A percentile compares a stretch with the other conserved stretches of the same genome.
Evolutionary conservation across 345 rosid species (phyloP).

Genomic region (Dipteronia sinensis): DNA sequence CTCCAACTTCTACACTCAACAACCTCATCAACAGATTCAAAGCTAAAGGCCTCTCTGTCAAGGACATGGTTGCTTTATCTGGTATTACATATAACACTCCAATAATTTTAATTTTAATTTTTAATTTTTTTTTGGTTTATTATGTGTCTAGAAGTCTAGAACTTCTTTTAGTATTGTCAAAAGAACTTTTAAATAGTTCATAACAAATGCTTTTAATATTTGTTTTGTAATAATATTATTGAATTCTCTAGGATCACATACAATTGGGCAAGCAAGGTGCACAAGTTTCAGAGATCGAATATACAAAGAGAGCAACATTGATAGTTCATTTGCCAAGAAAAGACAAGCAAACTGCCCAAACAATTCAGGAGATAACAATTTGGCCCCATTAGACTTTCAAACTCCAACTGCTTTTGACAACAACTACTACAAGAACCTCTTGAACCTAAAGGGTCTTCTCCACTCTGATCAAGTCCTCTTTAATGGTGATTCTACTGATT

Average conservation of each 20-base stretch:
- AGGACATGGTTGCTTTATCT: conserved; percentile 84
- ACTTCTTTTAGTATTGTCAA: neutral
- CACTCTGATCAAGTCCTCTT: conserved; percentile 56
- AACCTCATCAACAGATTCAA: conserved; percentile 59
- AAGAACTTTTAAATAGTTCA: too few species aligned
- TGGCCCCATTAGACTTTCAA: conserved; percentile 39
- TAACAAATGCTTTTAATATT: too few species aligned
- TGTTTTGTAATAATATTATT: too few species aligned
- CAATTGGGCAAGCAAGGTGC: conserved; percentile 59
- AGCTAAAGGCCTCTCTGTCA: conserved; percentile 59
- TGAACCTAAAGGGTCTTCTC: conserved; percentile 44
- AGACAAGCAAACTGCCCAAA: conserved; percentile 41
- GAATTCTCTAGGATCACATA: conserved; percentile 40
- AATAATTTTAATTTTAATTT: too few species aligned
- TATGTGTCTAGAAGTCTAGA: neutral
- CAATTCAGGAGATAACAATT: conserved; percentile 38
- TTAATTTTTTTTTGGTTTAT: too few species aligned
- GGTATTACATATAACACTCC: conserved; percentile 33
- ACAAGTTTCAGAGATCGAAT: conserved; percentile 40
- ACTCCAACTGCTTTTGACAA: conserved; percentile 47
- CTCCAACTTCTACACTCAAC: conserved; percentile 47
- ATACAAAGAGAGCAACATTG: conserved; percentile 52
- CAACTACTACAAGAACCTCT: conserved; percentile 38
- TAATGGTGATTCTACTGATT: conserved; percentile 50
- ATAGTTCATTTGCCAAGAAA: conserved; percentile 43